These are phyloP conservation scores for Monilinia laxa DNA, from an alignment of 2,329 filamentous ascomycete genomes.

Conservation along the genomic window DNA sequence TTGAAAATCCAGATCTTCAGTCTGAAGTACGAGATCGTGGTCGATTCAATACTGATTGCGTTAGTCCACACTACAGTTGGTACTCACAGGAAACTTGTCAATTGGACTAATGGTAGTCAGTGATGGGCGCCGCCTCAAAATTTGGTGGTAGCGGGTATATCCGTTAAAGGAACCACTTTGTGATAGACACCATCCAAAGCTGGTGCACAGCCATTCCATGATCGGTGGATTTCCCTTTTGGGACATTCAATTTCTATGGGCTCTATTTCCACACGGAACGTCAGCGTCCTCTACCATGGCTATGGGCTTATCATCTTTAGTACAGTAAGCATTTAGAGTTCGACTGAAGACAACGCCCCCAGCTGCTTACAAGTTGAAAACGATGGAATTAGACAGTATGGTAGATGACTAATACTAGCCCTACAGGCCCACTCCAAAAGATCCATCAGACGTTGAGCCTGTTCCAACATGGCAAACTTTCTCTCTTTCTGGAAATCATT, in stretches of 20 bases:
- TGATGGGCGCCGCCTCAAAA: conserved; percentile 17
- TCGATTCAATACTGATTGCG: conserved; percentile 13
- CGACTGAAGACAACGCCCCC: conserved; percentile 8
- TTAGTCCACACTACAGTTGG: conserved; percentile 20
- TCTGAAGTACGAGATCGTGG: conserved; percentile 19
- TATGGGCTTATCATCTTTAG: conserved; percentile 3
- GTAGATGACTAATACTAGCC: conserved; percentile 19
- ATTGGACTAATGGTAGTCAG: conserved; percentile 19
- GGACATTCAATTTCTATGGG: conserved; percentile 15
- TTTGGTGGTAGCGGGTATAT: conserved; percentile 22
- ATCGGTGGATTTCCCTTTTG: conserved; percentile 18
- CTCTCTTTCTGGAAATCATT: conserved; percentile 15
- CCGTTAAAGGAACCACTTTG: conserved; percentile 16
- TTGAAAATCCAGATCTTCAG: conserved; percentile 16
- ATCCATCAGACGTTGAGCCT: conserved; percentile 12
- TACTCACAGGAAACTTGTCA: conserved; percentile 8
- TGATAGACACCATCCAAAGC: conserved; percentile 19
- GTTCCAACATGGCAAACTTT: conserved; percentile 11
- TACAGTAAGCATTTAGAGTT: conserved; percentile 21
- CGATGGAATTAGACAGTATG: conserved; percentile 15
- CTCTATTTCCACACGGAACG: conserved; percentile 18
- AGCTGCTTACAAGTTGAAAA: conserved; percentile 20
- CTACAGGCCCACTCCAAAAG: conserved; percentile 3
- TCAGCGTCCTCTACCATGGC: conserved; percentile 4
- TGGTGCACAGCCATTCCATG: conserved; percentile 20